Conservation (phyloP, 331 rosid genomes). For the Quercus phellos region DNA sequence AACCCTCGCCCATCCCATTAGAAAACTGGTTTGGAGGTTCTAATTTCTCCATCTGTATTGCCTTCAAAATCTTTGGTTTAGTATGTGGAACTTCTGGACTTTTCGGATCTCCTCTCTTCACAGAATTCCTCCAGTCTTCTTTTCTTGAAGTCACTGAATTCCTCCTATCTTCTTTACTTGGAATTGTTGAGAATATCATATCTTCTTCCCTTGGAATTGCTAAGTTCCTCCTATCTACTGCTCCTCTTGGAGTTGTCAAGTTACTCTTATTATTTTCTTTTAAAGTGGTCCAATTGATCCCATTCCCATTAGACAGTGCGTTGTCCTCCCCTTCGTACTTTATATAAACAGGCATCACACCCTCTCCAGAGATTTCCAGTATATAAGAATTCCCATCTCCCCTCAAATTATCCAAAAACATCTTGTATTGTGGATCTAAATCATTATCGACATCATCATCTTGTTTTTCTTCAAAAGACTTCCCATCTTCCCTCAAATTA, state of each 20-base stretch:
- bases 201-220: neutral
- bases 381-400: conserved; percentile 28
- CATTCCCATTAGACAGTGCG: neutral
- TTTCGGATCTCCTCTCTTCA: neutral
- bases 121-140: neutral
- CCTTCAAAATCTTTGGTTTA: neutral
- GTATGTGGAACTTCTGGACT: neutral
- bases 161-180: neutral
- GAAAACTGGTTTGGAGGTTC: neutral
- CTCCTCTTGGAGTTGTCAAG: neutral
- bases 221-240: neutral
- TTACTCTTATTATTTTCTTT: neutral
- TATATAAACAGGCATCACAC: conserved; percentile 1
- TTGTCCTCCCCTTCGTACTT: conserved; percentile 25
- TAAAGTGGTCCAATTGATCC: neutral
- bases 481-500: conserved; percentile 29
- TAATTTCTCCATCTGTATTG: neutral
- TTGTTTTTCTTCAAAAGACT: neutral
- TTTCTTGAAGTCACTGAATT: neutral
- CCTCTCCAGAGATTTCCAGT: conserved; percentile 3
- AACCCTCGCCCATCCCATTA: neutral
- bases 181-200: neutral
- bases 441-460: neutral
- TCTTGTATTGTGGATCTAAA: conserved; percentile 32
- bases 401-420: conserved; percentile 33